phyloP scores from a whole-genome alignment of 2,329 filamentous ascomycete genomes.

The Aspergillus jensenii region DNA sequence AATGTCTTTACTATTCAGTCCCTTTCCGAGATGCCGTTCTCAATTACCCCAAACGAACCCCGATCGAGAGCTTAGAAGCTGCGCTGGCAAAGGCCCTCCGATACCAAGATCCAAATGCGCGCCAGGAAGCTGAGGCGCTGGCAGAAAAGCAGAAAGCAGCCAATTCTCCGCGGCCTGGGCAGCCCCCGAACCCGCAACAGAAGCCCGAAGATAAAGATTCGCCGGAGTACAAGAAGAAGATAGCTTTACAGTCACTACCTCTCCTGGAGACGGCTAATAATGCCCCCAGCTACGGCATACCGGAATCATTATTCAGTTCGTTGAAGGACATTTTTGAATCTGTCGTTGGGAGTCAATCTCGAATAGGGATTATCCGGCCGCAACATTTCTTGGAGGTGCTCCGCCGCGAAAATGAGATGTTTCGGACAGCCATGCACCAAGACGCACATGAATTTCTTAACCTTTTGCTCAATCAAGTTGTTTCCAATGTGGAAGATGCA shows the following conservation, averaged over 20 bases:
- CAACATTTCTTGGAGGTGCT: constrained; percentile 92
- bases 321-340: constrained; percentile 96
- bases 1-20: constrained; percentile 94
- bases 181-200: constrained; percentile 55
- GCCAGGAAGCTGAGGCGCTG: constrained; percentile 50
- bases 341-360: constrained; percentile 74
- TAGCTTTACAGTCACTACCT: constrained; percentile 83
- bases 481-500: constrained; percentile 89
- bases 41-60: constrained; percentile 76
- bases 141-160: constrained; percentile 47
- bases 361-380: constrained; percentile 87
- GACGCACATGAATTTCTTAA: constrained; percentile 98
- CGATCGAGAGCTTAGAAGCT: constrained; percentile 68
- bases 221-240: constrained; percentile 97
- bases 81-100: constrained; percentile 46
- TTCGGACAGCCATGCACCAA: constrained; percentile 94
- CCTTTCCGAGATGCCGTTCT: constrained; percentile 92
- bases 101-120: constrained; percentile 62
- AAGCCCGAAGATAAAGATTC: constrained; percentile 93
- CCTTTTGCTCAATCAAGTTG: constrained; percentile 90
- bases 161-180: constrained; percentile 43
- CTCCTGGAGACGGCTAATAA: constrained; percentile 85
- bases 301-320: constrained; percentile 90
- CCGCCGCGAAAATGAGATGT: constrained; percentile 94
- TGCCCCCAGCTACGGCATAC: constrained; percentile 79